A percentile compares a stretch with the other conserved stretches of the same genome.
These are phyloP conservation scores for Phaeoacremonium minimum DNA, from an alignment of 2,329 filamentous ascomycete species.

Conservation along the genomic window DNA sequence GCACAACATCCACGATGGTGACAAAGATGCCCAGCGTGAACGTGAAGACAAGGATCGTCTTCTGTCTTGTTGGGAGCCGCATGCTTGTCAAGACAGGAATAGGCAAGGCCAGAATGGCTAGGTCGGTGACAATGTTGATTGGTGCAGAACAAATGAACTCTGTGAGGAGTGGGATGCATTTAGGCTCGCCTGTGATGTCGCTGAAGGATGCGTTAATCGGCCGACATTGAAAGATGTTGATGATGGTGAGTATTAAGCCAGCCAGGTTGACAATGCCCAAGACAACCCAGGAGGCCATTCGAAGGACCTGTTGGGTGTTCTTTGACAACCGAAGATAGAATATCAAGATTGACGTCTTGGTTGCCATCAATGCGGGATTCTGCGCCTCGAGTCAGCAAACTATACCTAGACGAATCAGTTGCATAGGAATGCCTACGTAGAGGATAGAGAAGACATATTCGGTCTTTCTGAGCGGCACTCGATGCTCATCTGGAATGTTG, in stretches of 20 bases:
- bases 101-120: conserved; percentile 81
- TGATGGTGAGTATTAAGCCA: conserved; percentile 73
- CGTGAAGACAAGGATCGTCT: conserved; percentile 79
- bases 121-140: conserved; percentile 86
- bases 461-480: conserved; percentile 47
- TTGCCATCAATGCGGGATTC: conserved; percentile 86
- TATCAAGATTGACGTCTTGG: conserved; percentile 86
- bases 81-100: conserved; percentile 86
- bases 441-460: conserved; percentile 64
- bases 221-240: conserved; percentile 83
- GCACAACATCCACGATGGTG: conserved; percentile 79
- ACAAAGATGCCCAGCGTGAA: conserved; percentile 87
- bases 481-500: conserved; percentile 49
- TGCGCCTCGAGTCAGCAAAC: conserved; percentile 25
- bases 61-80: conserved; percentile 79
- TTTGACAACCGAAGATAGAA: conserved; percentile 85
- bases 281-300: conserved; percentile 76
- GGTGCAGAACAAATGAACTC: conserved; percentile 74
- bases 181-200: conserved; percentile 21
- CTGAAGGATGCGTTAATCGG: conserved; percentile 70
- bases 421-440: conserved; percentile 42
- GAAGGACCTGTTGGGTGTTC: conserved; percentile 70
- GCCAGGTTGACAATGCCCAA: conserved; percentile 74
- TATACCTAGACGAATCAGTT: neutral
- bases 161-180: conserved; percentile 55